A percentile compares a stretch with the other conserved stretches of the same genome.
Evolutionary conservation across 306 rosid species (phyloP).

Genomic region (Cucumis hystrix): DNA sequence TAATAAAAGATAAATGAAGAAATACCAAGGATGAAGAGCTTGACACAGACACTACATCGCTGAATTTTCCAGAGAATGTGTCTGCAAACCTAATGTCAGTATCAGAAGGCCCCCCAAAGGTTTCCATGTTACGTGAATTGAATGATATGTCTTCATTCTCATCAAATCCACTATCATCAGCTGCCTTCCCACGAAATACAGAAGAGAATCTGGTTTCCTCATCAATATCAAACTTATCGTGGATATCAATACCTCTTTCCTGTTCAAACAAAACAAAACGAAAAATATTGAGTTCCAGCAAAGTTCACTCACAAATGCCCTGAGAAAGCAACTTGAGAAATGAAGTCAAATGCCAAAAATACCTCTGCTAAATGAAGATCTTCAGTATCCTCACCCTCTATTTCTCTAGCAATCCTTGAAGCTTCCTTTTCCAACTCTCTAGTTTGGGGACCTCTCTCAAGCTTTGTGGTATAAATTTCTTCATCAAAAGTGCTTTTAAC

Average conservation of each 20-base stretch:
- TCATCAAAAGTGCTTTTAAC: constrained; percentile 84
- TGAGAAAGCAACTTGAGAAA: too few relatives aligned
- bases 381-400: constrained; percentile 87
- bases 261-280: constrained; percentile 18
- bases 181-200: constrained; percentile 54
- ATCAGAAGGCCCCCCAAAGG: constrained; percentile 49
- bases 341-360: constrained; percentile 9
- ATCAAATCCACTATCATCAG: constrained; percentile 59
- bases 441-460: constrained; percentile 67
- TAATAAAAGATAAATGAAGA: background rate
- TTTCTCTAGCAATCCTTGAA: constrained; percentile 73
- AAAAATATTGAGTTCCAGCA: constrained; percentile 7
- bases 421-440: constrained; percentile 77
- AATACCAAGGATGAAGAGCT: constrained; percentile 44
- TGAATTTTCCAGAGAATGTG: constrained; percentile 32
- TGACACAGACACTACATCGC: constrained; percentile 35
- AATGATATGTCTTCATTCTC: constrained; percentile 43
- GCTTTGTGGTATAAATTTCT: constrained; percentile 84
- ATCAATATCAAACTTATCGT: constrained; percentile 52
- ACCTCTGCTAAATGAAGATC: constrained; percentile 95
- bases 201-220: constrained; percentile 94
- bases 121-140: constrained; percentile 60
- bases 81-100: constrained; percentile 28
- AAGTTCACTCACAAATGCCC: too few relatives aligned
- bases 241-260: constrained; percentile 69